Evolutionary conservation across 176 grass and related monocot species (phyloP), one percentile per base, ranked within the genome.

Genomic region (Secale cereale): DNA sequence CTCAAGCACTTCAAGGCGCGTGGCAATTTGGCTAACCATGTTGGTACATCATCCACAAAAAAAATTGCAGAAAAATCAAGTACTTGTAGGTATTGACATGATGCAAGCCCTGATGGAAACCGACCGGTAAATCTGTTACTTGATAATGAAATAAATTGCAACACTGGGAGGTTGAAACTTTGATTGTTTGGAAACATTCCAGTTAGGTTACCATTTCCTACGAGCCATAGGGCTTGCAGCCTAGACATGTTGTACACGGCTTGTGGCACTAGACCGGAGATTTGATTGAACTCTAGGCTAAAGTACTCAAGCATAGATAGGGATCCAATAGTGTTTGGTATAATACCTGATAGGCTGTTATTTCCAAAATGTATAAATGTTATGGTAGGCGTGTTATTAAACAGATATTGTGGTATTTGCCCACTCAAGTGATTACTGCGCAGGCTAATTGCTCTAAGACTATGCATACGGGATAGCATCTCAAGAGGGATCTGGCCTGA

Each of bases 201-300:
- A n/a, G 16, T 32, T 0, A 80, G 61, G 11, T 35, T 59, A 22
- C 19, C 16, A 15, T 50, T 74, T 4, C 13, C 1, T 15, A 0
- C 1, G 4, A 65, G 13, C 0, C 0, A 1, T 10, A 83, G 32
- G 16, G 13, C 1, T 25, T 75, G 27, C 36, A 75, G 26, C 0
- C 7, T n/a, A 7, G 83, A 78, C 83, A 15, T 85, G 16, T 85
- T 85, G 45, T 57, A 85, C 8, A 85, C 68, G 8, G 30, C 2
- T 20, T 31, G 74, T 23, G 83, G 83, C 6, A 85, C 30, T 30
- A 32, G 0, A 3, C 83, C 74, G 1, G 60, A 37, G 3, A 85
- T 23, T 12, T 77, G 60, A 27, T 85, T 85, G 0, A 5, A 0
- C n/a, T 85, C n/a, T 11, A 85, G 20, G 20, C 7, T 4, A 5